Evolutionary conservation across 1,284 basidiomycete species (phyloP), one percentile per base, ranked within the genome.

Genomic region (Ganoderma meredithae): DNA sequence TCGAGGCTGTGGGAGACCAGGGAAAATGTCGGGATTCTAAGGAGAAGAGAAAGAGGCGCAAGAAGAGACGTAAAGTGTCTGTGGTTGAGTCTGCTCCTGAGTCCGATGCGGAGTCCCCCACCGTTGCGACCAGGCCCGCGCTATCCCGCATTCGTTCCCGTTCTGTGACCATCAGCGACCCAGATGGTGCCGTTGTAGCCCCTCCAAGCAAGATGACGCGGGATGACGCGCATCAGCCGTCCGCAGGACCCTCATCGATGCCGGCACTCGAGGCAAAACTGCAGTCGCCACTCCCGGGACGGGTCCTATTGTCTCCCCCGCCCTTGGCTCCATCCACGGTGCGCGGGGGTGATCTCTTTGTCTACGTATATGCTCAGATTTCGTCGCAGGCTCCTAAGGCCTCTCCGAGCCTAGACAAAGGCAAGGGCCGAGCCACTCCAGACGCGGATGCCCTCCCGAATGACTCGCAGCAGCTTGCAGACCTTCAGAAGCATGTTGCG

Each of bases 1-100:
- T 64, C 33, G 60, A 49, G 19, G 67, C 36, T 8, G 8, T 17
- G 17, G 55, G 27, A 10, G 63, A 47, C 9, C n/a, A 63, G 15
- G 67, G 70, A 47, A 68, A 65, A 36, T 63, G 49, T 19, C 71
- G 64, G 41, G 68, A 71, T 15, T n/a, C 63, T 22, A 76, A 71
- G 52, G 76, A 77, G 22, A 79, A 72, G 69, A 79, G 73, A 66
- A 72, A 67, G 63, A 67, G 76, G 52, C 68, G 73, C 60, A 76
- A 73, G 71, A 78, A 75, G 73, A 78, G 72, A 67, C 71, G 75
- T 43, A 76, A 73, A 66, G 55, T 73, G 10, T 69, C 72, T 13
- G 68, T 75, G 40, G 73, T 74, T n/a, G 65, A 73, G 25, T 63
- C 64, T 22, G 33, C 19, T 41, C 22, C 9, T 63, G 44, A 47